phyloP scores from a whole-genome alignment of 2,329 filamentous ascomycete genomes.

The Botrytis elliptica region DNA sequence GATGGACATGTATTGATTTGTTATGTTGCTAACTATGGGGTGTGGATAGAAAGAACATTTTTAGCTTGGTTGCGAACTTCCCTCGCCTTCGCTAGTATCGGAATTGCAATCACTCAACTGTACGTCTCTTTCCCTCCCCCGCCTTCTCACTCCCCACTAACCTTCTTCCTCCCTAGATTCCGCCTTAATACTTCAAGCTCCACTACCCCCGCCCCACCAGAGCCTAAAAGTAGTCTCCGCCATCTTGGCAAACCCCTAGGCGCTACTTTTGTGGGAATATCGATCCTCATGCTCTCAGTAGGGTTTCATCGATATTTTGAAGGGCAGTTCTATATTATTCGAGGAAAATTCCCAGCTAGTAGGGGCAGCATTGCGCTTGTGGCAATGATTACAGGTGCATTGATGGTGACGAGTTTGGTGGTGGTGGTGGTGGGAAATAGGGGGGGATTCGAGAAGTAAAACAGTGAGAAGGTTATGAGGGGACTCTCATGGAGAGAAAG shows the following conservation, averaged over 20 bases:
- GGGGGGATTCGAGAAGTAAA: background rate
- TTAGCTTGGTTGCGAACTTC: slow-evolving; percentile 83
- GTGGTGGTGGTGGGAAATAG: slow-evolving; percentile 53
- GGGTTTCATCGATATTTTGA: slow-evolving; percentile 79
- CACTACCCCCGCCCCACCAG: slow-evolving; percentile 16
- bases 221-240: slow-evolving; percentile 48
- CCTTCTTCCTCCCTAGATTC: slow-evolving; percentile 46
- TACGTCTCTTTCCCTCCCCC: slow-evolving; percentile 17
- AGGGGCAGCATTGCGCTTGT: slow-evolving; percentile 72
- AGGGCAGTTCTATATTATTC: slow-evolving; percentile 75
- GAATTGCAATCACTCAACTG: slow-evolving; percentile 79
- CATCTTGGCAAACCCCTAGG: slow-evolving; percentile 72
- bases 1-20: background rate
- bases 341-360: slow-evolving; percentile 77
- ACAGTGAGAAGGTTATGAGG: background rate
- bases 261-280: slow-evolving; percentile 72
- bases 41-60: slow-evolving; percentile 69
- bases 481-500: background rate
- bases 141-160: background rate
- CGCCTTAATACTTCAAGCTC: slow-evolving; percentile 69
- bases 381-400: slow-evolving; percentile 60
- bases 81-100: slow-evolving; percentile 77
- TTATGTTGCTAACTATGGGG: background rate
- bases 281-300: slow-evolving; percentile 70
- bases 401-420: slow-evolving; percentile 60